Conservation (phyloP, 441 rosid genomes). For the Raphanus hybrid region DNA sequence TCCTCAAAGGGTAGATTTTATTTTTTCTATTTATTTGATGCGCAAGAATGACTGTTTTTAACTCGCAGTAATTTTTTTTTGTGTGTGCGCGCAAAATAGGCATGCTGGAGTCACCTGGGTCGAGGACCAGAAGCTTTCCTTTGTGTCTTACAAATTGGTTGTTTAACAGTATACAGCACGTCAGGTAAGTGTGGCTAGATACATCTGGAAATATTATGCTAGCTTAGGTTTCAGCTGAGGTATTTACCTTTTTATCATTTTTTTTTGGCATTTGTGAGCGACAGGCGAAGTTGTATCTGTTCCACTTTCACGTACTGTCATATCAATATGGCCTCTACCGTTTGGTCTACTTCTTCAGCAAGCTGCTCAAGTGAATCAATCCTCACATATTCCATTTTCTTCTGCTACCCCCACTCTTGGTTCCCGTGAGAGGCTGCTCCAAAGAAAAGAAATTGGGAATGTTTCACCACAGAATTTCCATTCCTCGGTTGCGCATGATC, state of each 20-base stretch:
- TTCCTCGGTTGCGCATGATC: constrained; percentile 51
- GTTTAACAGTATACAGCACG: constrained; percentile 69
- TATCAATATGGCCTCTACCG: constrained; percentile 96
- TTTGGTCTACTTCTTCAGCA: constrained; percentile 90
- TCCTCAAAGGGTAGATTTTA: constrained; percentile 14
- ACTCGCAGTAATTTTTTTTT: neutral
- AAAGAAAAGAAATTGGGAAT: constrained; percentile 69
- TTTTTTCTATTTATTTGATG: constrained; percentile 20
- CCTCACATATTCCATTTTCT: constrained; percentile 49
- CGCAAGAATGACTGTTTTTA: constrained; percentile 16
- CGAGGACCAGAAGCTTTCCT: constrained; percentile 69
- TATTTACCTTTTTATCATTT: neutral
- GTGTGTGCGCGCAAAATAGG: constrained; percentile 49
- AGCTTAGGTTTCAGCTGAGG: constrained; percentile 27
- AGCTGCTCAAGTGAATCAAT: constrained; percentile 60
- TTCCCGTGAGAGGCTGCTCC: constrained; percentile 57
- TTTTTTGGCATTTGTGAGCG: constrained; percentile 32
- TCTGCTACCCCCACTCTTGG: constrained; percentile 63
- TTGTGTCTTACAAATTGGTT: constrained; percentile 76
- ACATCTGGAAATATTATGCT: neutral
- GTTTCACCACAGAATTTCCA: constrained; percentile 54
- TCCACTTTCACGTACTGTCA: constrained; percentile 67
- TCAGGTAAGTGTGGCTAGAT: constrained; percentile 62
- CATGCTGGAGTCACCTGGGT: constrained; percentile 89
- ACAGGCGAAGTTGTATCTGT: constrained; percentile 85